Conservation (phyloP, 2,329 filamentous ascomycete species). For the Aureobasidium vineae region DNA sequence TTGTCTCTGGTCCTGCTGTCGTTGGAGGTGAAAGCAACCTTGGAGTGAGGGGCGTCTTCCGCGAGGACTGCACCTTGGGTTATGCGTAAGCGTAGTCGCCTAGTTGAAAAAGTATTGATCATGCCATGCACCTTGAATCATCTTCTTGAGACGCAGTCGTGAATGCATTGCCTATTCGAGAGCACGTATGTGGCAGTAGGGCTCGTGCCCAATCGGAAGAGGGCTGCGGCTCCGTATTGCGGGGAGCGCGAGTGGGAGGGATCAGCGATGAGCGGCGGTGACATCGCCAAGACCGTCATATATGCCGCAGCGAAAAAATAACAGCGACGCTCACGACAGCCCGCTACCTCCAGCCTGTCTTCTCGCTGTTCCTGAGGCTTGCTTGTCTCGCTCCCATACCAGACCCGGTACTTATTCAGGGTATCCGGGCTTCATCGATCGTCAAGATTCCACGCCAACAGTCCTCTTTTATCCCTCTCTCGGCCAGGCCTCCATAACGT, state of each 20-base stretch:
- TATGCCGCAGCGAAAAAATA: constrained; percentile 22
- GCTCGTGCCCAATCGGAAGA: background rate
- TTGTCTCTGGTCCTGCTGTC: constrained; percentile 71
- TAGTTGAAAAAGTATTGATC: background rate
- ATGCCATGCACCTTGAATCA: background rate
- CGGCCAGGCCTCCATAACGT: constrained; percentile 90
- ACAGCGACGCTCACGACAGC: constrained; percentile 8
- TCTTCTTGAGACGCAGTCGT: background rate
- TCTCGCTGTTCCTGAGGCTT: constrained; percentile 7
- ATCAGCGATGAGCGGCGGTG: constrained; percentile 11
- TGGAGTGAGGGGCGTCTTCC: constrained; percentile 63
- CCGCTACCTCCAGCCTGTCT: background rate
- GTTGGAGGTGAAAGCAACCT: constrained; percentile 64
- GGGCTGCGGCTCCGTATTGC: background rate
- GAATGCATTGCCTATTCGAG: background rate
- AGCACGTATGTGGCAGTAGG: too few species aligned
- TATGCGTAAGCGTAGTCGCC: constrained; percentile 27
- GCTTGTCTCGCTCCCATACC: constrained; percentile 57
- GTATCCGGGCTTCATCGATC: constrained; percentile 75
- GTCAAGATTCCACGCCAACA: constrained; percentile 86
- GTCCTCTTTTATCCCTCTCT: constrained; percentile 77
- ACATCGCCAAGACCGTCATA: constrained; percentile 18
- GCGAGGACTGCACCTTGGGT: constrained; percentile 68
- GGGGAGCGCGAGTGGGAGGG: background rate
- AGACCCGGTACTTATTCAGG: constrained; percentile 77